Evolutionary conservation across 2,329 filamentous ascomycete species (phyloP), one percentile per base, ranked within the genome.

Genomic region (Fusarium sp.): DNA sequence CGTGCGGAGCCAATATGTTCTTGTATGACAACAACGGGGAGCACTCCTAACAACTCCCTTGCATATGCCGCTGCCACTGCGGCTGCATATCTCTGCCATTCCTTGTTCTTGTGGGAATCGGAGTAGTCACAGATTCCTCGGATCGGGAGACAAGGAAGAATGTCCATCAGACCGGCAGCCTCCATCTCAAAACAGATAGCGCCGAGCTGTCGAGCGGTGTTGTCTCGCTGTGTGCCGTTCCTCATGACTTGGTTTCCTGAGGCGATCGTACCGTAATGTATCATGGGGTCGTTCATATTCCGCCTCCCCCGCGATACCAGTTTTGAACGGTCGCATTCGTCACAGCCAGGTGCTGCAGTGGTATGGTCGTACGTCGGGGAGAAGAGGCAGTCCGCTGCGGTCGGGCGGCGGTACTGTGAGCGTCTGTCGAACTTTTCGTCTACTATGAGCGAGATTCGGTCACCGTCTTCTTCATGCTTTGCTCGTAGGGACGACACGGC

Each of bases 301-400:
- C 12, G 13, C 7, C 13, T 8, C 1, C 8, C 9, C 13, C 43
- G 28, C 28, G 11, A 1, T 8, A 47, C 28, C 6, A 47, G 5
- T 9, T 10, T 11, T 3, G n/a, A 47, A n/a, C 4, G 28, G 3
- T 16, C 15, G 8, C 43, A 47, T 47, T n/a, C 0, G 11, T 47
- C 26, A 6, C 26, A 47, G 4, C 0, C 29, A 3, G 43, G 21
- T 33, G 15, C 16, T 47, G 8, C 5, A 23, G 43, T 18, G 12
- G 0, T 11, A 9, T 47, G 26, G 5, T 3, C 0, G 23, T 47
- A 47, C 0, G 5, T 1, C 5, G 43, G 18, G 21, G 0, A 8
- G 20, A 47, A 47, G 9, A 47, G 43, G 16, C 28, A 31, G 12
- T 47, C 43, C 16, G 12, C 8, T 33, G 26, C 15, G 21, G 5